phyloP scores from a whole-genome alignment of 2,329 filamentous ascomycete genomes.

The Juglanconis juglandina region DNA sequence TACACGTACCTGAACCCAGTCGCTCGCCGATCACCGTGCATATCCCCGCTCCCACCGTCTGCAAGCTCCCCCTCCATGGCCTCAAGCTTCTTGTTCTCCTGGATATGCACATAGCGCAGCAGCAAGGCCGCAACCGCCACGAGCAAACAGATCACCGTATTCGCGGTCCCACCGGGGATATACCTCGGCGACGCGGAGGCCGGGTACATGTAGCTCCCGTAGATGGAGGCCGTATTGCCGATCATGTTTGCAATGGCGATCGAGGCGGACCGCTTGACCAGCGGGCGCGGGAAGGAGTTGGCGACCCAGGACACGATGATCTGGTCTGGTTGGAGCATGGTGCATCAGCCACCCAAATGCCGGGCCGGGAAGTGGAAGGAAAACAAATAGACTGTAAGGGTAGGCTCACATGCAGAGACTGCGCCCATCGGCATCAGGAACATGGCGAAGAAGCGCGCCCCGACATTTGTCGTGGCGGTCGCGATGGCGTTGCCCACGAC shows the following conservation, averaged over 20 bases:
- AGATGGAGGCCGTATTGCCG: constrained; percentile 55
- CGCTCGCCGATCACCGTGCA: constrained; percentile 21
- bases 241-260: constrained; percentile 67
- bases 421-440: constrained; percentile 58
- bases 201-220: constrained; percentile 47
- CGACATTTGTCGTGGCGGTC: constrained; percentile 46
- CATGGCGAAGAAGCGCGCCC: constrained; percentile 59
- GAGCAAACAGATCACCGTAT: constrained; percentile 59
- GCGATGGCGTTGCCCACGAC: constrained; percentile 54
- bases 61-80: constrained; percentile 1
- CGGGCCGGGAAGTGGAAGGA: not conserved
- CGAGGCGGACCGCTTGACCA: constrained; percentile 62
- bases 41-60: constrained; percentile 33
- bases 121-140: constrained; percentile 52
- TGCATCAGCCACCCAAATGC: not conserved
- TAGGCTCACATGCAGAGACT: constrained; percentile 39
- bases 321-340: constrained; percentile 32
- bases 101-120: constrained; percentile 51
- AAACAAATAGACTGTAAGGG: not conserved
- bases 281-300: constrained; percentile 68
- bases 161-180: constrained; percentile 54
- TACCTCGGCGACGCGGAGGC: constrained; percentile 40
- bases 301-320: constrained; percentile 66
- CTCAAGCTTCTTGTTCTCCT: constrained; percentile 60
- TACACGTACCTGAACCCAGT: constrained; percentile 30